These are phyloP conservation scores for Talaromyces verruculosus DNA, from an alignment of 2,329 filamentous ascomycete species.

Conservation along the genomic window DNA sequence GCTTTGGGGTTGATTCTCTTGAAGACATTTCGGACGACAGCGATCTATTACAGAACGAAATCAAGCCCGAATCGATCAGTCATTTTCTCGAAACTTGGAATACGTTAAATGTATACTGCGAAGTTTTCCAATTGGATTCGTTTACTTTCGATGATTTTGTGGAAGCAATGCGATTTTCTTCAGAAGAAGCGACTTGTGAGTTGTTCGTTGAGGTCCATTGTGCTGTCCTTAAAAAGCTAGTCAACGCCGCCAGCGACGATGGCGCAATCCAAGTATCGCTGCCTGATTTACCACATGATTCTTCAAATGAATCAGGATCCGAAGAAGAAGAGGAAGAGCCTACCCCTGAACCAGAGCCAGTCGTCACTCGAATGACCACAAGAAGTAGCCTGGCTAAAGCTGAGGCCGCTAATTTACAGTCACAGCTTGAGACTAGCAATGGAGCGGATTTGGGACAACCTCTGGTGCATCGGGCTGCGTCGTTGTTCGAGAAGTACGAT, in stretches of 20 bases:
- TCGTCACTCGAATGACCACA: constrained; percentile 66
- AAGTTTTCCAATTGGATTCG: constrained; percentile 89
- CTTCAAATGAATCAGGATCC: constrained; percentile 64
- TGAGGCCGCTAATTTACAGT: constrained; percentile 68
- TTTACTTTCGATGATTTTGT: constrained; percentile 98
- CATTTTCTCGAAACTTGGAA: constrained; percentile 90
- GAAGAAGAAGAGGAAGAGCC: constrained; percentile 60
- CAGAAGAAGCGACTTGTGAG: constrained; percentile 72
- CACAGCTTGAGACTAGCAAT: constrained; percentile 60
- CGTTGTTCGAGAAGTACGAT: constrained; percentile 70
- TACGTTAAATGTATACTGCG: constrained; percentile 95
- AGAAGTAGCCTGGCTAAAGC: constrained; percentile 81
- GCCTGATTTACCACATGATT: constrained; percentile 70
- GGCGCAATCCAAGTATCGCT: constrained; percentile 78
- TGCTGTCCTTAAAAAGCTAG: constrained; percentile 80
- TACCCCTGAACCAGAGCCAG: constrained; percentile 70
- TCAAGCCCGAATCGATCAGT: constrained; percentile 83
- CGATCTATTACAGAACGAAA: constrained; percentile 47
- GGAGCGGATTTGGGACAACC: constrained; percentile 36
- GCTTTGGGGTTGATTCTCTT: constrained; percentile 70
- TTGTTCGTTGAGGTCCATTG: constrained; percentile 90
- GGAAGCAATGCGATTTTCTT: constrained; percentile 78
- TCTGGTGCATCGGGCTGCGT: constrained; percentile 59
- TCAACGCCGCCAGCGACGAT: constrained; percentile 68
- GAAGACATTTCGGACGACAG: constrained; percentile 52